Percentiles rank a stretch among this genome's conserved stretches.
Evolutionary conservation across 306 rosid species (phyloP).

Genomic region (Quercus robur): DNA sequence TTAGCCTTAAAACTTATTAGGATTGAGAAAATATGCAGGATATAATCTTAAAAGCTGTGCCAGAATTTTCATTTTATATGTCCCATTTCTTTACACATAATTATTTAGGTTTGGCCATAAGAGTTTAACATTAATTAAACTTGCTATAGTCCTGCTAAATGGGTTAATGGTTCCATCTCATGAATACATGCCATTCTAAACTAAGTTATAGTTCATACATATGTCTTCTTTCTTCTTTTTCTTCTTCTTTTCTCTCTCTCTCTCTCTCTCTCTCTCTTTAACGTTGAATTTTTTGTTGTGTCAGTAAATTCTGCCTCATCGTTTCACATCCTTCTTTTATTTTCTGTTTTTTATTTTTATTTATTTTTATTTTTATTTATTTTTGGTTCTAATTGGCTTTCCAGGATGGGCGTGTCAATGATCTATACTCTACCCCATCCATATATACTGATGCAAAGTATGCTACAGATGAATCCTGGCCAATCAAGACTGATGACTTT

Average conservation of each 20-base stretch:
- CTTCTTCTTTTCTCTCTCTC: too few relatives aligned
- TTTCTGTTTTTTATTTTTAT: not conserved
- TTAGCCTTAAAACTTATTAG: not conserved
- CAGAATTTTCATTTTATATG: not conserved
- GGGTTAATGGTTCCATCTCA: not conserved
- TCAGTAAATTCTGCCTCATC: not conserved
- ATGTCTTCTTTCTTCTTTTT: not conserved
- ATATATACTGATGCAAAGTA: slow-evolving; percentile 77
- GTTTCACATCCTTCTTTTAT: not conserved
- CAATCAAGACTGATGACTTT: slow-evolving; percentile 75
- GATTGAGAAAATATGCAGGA: not conserved
- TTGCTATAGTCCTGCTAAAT: not conserved
- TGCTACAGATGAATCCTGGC: slow-evolving; percentile 68
- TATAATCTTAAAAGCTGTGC: not conserved
- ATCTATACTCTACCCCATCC: slow-evolving; percentile 82
- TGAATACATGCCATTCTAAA: not conserved
- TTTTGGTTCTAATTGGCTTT: not conserved
- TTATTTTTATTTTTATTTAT: not conserved
- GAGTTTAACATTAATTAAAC: not conserved
- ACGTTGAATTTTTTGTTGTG: not conserved
- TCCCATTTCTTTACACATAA: not conserved
- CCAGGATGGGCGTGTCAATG: slow-evolving; percentile 87
- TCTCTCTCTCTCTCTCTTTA: too few relatives aligned
- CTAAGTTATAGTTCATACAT: not conserved
- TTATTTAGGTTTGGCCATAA: not conserved